phyloP scores from a whole-genome alignment of 1,284 basidiomycete genomes.

The Porodaedalea pini region DNA sequence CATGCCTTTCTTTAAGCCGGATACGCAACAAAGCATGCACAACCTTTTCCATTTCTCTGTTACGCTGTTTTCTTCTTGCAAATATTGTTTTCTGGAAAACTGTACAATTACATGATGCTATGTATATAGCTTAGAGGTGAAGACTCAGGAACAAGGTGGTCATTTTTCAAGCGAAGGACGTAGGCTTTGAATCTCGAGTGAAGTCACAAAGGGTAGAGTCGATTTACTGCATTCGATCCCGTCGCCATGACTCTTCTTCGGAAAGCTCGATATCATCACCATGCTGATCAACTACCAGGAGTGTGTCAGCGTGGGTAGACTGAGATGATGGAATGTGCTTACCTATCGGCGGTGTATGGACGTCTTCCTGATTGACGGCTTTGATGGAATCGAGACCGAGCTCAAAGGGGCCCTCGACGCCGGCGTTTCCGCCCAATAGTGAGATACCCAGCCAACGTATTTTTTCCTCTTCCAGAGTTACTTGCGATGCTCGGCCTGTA shows the following conservation, averaged over 20 bases:
- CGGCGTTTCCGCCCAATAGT: constrained; percentile 73
- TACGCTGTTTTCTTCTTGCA: background rate
- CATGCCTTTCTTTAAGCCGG: background rate
- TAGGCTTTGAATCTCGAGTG: background rate
- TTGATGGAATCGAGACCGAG: constrained; percentile 71
- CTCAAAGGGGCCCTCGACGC: constrained; percentile 68
- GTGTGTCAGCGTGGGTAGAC: background rate
- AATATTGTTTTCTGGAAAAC: constrained; percentile 6
- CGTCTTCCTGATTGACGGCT: constrained; percentile 54
- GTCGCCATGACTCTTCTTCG: constrained; percentile 17
- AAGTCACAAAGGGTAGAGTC: background rate
- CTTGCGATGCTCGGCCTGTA: constrained; percentile 46
- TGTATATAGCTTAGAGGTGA: constrained; percentile 12
- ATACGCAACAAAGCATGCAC: constrained; percentile 4
- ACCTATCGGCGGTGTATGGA: constrained; percentile 38
- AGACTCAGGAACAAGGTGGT: background rate
- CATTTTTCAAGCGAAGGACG: background rate
- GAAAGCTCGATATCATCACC: background rate
- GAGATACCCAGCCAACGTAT: constrained; percentile 83
- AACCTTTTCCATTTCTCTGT: background rate
- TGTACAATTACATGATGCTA: constrained; percentile 15
- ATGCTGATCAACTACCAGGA: constrained; percentile 3
- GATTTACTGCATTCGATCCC: constrained; percentile 1
- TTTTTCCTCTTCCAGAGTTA: constrained; percentile 72
- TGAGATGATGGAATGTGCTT: constrained; percentile 21